A percentile compares a stretch with the other conserved stretches of the same genome.
Evolutionary conservation across 768 basidiomycete genomes (phyloP).

Genomic region (Lentinula aciculospora): DNA sequence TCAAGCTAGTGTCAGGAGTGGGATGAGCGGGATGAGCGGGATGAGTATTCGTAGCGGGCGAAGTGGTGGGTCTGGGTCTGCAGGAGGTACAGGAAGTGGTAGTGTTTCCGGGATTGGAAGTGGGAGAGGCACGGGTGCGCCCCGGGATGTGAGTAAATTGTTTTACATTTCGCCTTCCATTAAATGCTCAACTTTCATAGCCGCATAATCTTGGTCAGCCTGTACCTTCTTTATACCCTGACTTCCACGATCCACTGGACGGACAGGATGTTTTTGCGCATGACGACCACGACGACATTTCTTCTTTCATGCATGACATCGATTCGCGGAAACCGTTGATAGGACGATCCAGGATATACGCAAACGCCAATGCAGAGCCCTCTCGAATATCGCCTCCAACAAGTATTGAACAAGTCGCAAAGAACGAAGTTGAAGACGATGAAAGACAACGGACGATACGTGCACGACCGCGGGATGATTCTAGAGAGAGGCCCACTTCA

Average conservation of each 20-base stretch:
- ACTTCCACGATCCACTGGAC: neutral
- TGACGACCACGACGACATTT: constrained; percentile 70
- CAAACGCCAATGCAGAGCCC: neutral
- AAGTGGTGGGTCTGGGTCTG: neutral
- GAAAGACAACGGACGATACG: constrained; percentile 2
- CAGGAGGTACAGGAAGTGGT: neutral
- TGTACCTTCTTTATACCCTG: neutral
- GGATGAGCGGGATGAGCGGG: neutral
- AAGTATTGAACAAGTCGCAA: neutral
- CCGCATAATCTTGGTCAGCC: neutral
- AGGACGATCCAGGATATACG: constrained; percentile 27
- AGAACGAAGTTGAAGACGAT: constrained; percentile 5
- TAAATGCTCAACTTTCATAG: neutral
- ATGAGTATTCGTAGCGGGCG: neutral
- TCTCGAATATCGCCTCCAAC: neutral
- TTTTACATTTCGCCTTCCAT: neutral
- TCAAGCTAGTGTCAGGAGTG: neutral
- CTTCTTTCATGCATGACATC: constrained; percentile 72
- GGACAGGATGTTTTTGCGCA: neutral
- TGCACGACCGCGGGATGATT: neutral
- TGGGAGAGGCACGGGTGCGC: neutral
- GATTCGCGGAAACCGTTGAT: constrained; percentile 63
- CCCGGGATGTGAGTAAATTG: neutral
- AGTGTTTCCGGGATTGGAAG: neutral
- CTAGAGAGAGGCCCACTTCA: neutral